Percentiles rank a stretch among this genome's conserved stretches.
These are phyloP conservation scores for Xylariomycetidae sp. DNA, from an alignment of 2,329 filamentous ascomycete species.

Conservation along the genomic window DNA sequence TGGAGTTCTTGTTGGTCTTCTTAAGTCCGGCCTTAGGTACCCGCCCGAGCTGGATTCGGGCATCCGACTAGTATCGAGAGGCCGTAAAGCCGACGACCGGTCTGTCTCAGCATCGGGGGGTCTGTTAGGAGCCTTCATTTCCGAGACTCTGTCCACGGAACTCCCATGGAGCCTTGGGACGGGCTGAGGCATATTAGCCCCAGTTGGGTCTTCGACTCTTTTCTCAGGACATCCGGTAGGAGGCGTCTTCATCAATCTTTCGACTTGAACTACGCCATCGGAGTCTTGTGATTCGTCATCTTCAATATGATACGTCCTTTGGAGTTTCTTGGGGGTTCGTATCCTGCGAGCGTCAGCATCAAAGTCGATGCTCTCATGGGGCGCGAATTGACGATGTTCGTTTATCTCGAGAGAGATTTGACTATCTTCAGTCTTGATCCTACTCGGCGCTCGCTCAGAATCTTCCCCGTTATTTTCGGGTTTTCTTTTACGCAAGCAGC, in stretches of 20 bases:
- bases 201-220: too few species aligned
- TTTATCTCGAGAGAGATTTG: constrained; percentile 25
- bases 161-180: background rate
- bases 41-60: background rate
- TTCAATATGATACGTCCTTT: constrained; percentile 12
- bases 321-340: constrained; percentile 36
- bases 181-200: background rate
- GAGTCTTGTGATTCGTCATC: background rate
- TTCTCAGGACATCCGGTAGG: too few species aligned
- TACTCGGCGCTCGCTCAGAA: constrained; percentile 19
- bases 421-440: constrained; percentile 38
- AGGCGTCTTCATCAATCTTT: too few species aligned
- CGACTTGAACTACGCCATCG: too few species aligned
- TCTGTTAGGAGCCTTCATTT: background rate
- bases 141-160: background rate
- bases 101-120: background rate
- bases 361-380: constrained; percentile 56
- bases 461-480: constrained; percentile 19
- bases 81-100: constrained; percentile 4
- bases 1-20: too few species aligned
- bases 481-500: constrained; percentile 43
- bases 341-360: constrained; percentile 41
- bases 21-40: constrained; percentile 2
- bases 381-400: constrained; percentile 26
- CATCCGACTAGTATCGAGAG: constrained; percentile 3